Percentiles rank a stretch among this genome's conserved stretches.
Conservation (phyloP, 495 filamentous ascomycete genomes). For the Neurospora discreta region DNA sequence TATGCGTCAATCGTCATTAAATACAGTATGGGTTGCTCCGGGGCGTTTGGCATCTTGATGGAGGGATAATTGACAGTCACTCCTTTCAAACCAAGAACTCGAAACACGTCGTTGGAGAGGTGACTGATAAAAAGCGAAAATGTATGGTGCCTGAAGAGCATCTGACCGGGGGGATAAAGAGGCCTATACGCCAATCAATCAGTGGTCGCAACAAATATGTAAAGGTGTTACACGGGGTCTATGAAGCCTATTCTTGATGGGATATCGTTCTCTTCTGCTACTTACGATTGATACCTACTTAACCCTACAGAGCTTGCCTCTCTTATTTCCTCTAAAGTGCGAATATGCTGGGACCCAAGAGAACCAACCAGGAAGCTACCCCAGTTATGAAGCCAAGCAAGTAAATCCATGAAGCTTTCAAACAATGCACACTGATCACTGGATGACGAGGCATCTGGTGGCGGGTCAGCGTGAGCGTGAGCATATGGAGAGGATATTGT, state of each 20-base stretch:
- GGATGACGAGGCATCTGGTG: not conserved
- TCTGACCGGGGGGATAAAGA: not conserved
- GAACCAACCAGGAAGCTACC: not conserved
- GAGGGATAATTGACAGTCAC: not conserved
- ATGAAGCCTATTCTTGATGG: not conserved
- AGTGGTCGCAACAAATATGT: not conserved
- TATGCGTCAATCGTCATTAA: not conserved
- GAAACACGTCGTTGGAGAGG: not conserved
- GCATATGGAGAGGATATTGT: not conserved
- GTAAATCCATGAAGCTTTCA: not conserved
- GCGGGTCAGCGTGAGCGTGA: not conserved
- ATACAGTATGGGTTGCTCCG: not conserved
- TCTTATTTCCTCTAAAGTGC: not conserved
- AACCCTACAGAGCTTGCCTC: not conserved
- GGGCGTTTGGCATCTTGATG: not conserved
- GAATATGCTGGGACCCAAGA: not conserved
- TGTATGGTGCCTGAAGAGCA: not conserved
- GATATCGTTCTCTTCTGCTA: not conserved
- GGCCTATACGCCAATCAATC: not conserved
- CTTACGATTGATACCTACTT: not conserved
- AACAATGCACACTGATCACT: not conserved
- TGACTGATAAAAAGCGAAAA: not conserved
- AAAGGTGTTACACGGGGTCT: not conserved
- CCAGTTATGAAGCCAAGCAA: not conserved
- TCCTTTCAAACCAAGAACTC: not conserved